phyloP scores from a whole-genome alignment of 1,284 basidiomycete species.

The Sanghuangporus baumii region DNA sequence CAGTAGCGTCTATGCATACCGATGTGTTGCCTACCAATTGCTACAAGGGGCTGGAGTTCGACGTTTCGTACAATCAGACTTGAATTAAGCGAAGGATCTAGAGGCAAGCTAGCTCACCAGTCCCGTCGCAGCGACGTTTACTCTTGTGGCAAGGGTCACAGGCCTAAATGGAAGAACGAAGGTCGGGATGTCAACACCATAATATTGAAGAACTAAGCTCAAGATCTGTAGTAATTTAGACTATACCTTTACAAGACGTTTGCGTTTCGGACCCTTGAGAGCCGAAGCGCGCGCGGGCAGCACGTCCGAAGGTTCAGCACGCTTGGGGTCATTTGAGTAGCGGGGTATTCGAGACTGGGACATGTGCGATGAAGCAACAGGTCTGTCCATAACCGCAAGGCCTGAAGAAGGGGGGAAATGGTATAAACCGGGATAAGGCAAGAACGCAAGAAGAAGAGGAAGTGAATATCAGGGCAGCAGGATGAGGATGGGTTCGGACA shows the following conservation, averaged over 20 bases:
- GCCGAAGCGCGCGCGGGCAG: conserved; percentile 18
- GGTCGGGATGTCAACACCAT: background rate
- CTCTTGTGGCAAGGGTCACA: conserved; percentile 80
- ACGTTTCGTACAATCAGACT: background rate
- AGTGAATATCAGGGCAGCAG: background rate
- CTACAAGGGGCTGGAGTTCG: conserved; percentile 63
- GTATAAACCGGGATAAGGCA: background rate
- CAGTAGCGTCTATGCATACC: background rate
- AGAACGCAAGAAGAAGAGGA: background rate
- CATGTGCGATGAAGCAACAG: background rate
- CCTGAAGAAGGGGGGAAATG: background rate
- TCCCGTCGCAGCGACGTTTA: conserved; percentile 78
- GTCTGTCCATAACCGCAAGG: background rate
- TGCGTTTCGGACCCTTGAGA: conserved; percentile 58
- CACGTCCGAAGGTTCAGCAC: background rate
- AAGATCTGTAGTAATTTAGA: conserved; percentile 8
- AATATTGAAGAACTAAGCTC: background rate
- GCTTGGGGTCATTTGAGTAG: background rate
- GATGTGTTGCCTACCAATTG: conserved; percentile 53
- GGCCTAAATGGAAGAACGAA: conserved; percentile 39
- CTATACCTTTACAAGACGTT: conserved; percentile 62
- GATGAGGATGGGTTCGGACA: background rate
- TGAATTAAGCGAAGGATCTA: background rate
- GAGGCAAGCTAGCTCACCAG: conserved; percentile 41
- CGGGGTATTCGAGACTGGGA: conserved; percentile 1